Evolutionary conservation across 352 stramenopile species (phyloP), one percentile per base, ranked within the genome.

Genomic region (Phytophthora meadii): DNA sequence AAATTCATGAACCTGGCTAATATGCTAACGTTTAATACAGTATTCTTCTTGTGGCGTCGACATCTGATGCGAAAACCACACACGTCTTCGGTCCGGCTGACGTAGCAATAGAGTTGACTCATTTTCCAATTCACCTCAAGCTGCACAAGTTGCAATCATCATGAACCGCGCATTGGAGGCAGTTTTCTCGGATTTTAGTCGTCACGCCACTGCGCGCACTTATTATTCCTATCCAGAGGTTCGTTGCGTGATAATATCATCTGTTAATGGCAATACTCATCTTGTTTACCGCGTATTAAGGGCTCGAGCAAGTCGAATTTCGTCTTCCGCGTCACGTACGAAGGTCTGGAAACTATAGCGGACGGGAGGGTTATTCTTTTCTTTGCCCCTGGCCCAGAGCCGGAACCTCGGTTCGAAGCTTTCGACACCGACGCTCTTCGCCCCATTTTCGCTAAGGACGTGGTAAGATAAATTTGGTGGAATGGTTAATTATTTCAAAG

Each of bases 151-250:
- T 32, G 22, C 22, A 17, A 39, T 41, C 22, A 56, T 50, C 4
- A 92, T 92, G 84, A 90, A 92, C 46, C 84, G 81, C 61, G 78
- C 84, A 28, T 71, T 92, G 22, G 80, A 92, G 68, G 84, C 74
- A 25, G 74, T 81, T n/a, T 92, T 90, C 63, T 76, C 77, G 19
- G 40, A 79, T 57, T 92, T 87, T 65, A 79, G 55, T 17, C 72
- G 79, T 37, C 76, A 89, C 54, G 54, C 56, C 5, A 52, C 53
- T 3, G 14, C 61, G 12, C 68, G 74, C 65, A 76, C 28, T 22
- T 92, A 92, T 68, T 92, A 88, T 72, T 80, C 73, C 39, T 81
- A 79, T 56, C 79, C 79, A 6, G 81, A 92, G 73, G 82, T 89
- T 27, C 25, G 49, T 49, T 22, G 12, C 15, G 28, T 12, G 4